Base-by-base conservation (phyloP, 169 alveolate genomes). In the Plasmodium malariae region DNA sequence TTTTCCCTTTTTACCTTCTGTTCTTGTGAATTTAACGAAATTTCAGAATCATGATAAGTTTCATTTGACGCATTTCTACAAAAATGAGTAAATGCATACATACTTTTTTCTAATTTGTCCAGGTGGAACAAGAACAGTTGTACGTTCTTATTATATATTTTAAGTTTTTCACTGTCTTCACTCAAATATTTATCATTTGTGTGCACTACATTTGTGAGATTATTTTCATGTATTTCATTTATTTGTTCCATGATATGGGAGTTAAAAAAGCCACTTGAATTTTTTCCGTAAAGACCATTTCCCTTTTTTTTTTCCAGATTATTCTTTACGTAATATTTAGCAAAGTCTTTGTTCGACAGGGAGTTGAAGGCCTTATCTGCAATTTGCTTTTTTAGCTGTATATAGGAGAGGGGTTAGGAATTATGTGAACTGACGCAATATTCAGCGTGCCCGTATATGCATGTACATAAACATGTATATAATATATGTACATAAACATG, bases 311-410 rank as follows among this genome's bases (percentile, higher is more conserved):
- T 30, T 24, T 76, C 67, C 26, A 26, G 12, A 26, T 36, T 24
- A 43, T 49, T 28, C 43, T 76, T 32, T 28, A 76, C 34, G 49
- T 7, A 76, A 43, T 30, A 19, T 17, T 19, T 54, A 19, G 49
- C 36, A 37, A 60, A 49, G 32, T 76, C 88, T 43, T 76, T 76
- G 54, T 76, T 76, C 34, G 49, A 12, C 49, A 76, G 70, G 30
- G 88, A 76, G 32, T 60, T 76, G 51, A 59, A 76, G n/a, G 76
- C 73, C 32, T 76, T 76, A 26, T 76, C 88, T n/a, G 62, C 74
- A 3, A 76, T 60, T 60, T 76, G 51, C 36, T 76, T 59, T 76
- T 76, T 76, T 67, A 76, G 14, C 88, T 73, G 30, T 36, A 54
- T 9, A 71, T 30, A 49, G 65, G n/a, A 24, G n/a, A 57, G 34